Base-by-base conservation (phyloP, 2,329 filamentous ascomycete species). In the Fusarium sp. region DNA sequence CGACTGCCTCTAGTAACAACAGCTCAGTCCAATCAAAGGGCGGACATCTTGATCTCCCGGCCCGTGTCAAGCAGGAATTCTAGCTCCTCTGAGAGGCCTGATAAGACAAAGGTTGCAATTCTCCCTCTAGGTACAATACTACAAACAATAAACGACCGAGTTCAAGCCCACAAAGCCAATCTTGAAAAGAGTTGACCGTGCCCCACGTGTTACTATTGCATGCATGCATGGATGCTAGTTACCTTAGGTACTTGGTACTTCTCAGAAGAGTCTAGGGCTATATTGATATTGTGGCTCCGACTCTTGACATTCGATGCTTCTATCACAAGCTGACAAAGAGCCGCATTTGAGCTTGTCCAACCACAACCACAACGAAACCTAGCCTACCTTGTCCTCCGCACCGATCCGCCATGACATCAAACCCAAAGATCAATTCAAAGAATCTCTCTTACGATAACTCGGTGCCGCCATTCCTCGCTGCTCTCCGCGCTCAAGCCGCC, bases 361-460 rank as follows among this genome's bases (percentile, higher is more conserved):
- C 61, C 56, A 65, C 25, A 64, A 64, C 61, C 56, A 65, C 25
- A 50, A 13, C 31, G 38, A 7, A 41, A 25, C 25, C 25, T 21
- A 29, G 38, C 17, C 23, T 25, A 25, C 23, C 23, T 25, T 25
- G 8, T 25, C 23, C 23, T 25, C 23, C 8, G 8, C 23, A 25
- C 48, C 37, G 52, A n/a, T 39, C 37, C 49, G 44, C 14, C 39
- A 82, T 82, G 80, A 75, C 80, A 7, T 77, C 81, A 33, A 89
- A 80, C 7, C 77, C 81, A 32, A 89, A 87, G 69, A 89, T 91
- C 71, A 91, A 86, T 49, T 79, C 85, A 67, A 91, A 90, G 69
- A 88, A 91, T 74, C 82, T 93, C 44, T 81, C 82, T 54, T 93
- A 91, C 80, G 81, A 84, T 77, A 74, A 73, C 37, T 77, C 79